Conservation (phyloP, 2,329 filamentous ascomycete genomes). For the Neofusicoccum umdonicola region DNA sequence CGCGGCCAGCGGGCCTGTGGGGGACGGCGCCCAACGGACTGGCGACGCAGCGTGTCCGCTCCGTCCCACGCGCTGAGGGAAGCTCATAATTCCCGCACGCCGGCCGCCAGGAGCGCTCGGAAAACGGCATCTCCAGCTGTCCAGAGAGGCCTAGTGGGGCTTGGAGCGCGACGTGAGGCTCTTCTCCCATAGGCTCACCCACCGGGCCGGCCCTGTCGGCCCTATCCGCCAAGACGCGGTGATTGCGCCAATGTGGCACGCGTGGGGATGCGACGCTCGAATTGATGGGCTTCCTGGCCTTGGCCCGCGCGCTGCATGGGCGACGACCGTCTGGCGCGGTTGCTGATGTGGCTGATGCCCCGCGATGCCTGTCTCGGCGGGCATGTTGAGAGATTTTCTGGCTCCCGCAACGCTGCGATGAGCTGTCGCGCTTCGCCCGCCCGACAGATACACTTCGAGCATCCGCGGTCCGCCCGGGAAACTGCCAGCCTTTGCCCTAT, state of each 20-base stretch:
- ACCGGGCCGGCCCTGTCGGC: conserved; percentile 1
- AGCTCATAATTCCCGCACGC: not conserved
- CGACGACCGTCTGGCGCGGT: not conserved
- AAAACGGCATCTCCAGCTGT: conserved; percentile 2
- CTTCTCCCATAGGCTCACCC: conserved; percentile 7
- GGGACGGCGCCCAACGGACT: not conserved
- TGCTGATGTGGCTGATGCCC: not conserved
- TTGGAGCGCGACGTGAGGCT: not conserved
- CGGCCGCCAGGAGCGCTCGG: not conserved
- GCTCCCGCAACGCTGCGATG: not conserved
- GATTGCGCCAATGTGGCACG: conserved; percentile 15
- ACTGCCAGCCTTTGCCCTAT: not conserved
- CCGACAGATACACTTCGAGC: not conserved
- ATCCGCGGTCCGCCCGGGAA: conserved; percentile 1
- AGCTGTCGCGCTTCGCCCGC: not conserved
- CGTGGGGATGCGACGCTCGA: not conserved
- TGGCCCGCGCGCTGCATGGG: not conserved
- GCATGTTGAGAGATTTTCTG: not conserved
- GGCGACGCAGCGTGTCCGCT: not conserved
- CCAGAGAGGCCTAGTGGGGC: not conserved
- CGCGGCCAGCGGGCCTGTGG: not conserved
- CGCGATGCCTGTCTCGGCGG: not conserved
- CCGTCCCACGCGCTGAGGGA: not conserved
- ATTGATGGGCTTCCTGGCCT: not conserved
- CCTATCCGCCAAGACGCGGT: not conserved